A percentile compares a stretch with the other conserved stretches of the same genome.
These are phyloP conservation scores for Diaporthe sp. DNA, from an alignment of 2,329 filamentous ascomycete species.

Conservation along the genomic window DNA sequence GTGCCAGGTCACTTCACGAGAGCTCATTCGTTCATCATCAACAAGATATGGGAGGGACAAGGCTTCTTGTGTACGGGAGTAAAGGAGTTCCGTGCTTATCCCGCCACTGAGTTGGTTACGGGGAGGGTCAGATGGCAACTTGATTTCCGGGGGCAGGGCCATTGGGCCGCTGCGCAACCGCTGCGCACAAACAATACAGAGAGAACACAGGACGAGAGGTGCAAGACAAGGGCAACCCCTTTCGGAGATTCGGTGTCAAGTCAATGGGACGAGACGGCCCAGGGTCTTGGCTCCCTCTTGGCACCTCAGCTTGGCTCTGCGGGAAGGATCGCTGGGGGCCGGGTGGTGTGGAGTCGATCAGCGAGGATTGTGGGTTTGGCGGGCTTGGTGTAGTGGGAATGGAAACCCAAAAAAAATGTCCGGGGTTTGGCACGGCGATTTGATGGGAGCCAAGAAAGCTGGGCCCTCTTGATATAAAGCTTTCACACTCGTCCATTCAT, in stretches of 20 bases:
- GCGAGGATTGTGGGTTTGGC: slow-evolving; percentile 7
- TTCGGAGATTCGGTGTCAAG: slow-evolving; percentile 32
- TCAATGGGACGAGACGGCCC: slow-evolving; percentile 7
- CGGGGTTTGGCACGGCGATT: not conserved
- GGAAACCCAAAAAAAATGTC: slow-evolving; percentile 1
- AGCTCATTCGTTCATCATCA: not conserved
- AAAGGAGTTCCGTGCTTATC: not conserved
- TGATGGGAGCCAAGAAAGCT: slow-evolving; percentile 30
- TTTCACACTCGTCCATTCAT: not conserved
- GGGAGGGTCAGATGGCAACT: not conserved
- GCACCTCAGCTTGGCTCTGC: slow-evolving; percentile 33
- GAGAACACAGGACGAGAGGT: not conserved
- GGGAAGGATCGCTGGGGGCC: slow-evolving; percentile 19
- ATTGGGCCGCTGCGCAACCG: not conserved
- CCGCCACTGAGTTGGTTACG: not conserved
- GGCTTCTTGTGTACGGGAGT: slow-evolving; percentile 1
- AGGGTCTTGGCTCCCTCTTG: slow-evolving; percentile 24
- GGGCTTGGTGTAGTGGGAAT: slow-evolving; percentile 11
- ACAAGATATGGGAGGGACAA: not conserved
- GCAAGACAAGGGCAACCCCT: not conserved
- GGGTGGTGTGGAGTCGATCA: slow-evolving; percentile 22
- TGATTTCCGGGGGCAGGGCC: not conserved
- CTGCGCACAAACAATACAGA: not conserved
- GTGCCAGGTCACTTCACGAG: not conserved
- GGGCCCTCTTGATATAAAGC: not conserved